A percentile compares a stretch with the other conserved stretches of the same genome.
These are phyloP conservation scores for Boletus fagicola DNA, from an alignment of 768 basidiomycete genomes.

Conservation along the genomic window DNA sequence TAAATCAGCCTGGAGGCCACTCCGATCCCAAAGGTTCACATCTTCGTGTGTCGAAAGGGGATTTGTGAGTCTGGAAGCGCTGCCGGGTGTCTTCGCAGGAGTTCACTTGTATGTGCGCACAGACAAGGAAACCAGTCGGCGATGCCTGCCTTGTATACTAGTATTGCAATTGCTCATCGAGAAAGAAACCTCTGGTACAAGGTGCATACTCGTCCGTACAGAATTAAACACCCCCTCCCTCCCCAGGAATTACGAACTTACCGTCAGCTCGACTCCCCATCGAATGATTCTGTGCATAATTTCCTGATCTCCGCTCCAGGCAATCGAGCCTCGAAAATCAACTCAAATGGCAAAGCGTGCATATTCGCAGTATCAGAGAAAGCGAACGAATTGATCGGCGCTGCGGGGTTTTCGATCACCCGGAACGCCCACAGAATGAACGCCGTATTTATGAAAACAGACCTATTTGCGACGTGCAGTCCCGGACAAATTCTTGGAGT, in stretches of 20 bases:
- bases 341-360: slow-evolving; percentile 6
- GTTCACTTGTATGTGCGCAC: too few species aligned
- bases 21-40: too few species aligned
- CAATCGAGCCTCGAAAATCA: slow-evolving; percentile 12
- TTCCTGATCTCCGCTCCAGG: not conserved
- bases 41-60: too few species aligned
- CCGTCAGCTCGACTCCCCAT: not conserved
- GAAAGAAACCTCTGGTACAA: too few species aligned
- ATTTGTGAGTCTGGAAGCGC: too few species aligned
- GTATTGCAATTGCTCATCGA: too few species aligned
- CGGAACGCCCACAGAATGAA: slow-evolving; percentile 62
- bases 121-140: too few species aligned
- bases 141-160: too few species aligned
- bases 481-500: slow-evolving; percentile 19
- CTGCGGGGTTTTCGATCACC: slow-evolving; percentile 43
- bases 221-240: too few species aligned
- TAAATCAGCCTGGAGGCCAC: too few species aligned
- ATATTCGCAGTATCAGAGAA: slow-evolving; percentile 41
- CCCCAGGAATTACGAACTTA: not conserved
- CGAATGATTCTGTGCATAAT: slow-evolving; percentile 5
- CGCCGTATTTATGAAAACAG: slow-evolving; percentile 61
- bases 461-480: slow-evolving; percentile 42
- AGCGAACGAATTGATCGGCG: slow-evolving; percentile 57
- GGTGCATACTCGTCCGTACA: too few species aligned
- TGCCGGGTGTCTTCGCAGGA: too few species aligned